phyloP scores from a whole-genome alignment of 371 early-diverging fungal species.

The Capniomyces stellatus region DNA sequence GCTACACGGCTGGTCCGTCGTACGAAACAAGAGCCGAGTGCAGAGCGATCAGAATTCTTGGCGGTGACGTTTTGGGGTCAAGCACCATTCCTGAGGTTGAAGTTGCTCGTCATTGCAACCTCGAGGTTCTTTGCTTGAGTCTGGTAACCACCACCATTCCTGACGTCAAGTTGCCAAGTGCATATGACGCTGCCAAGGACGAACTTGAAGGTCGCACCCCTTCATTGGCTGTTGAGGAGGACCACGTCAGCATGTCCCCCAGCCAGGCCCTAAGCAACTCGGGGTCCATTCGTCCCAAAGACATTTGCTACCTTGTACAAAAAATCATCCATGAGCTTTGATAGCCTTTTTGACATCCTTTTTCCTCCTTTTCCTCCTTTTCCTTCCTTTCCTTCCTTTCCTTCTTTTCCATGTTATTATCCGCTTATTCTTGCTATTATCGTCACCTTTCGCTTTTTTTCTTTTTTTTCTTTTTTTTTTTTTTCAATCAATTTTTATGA shows the following conservation, averaged over 20 bases:
- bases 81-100: constrained; percentile 87
- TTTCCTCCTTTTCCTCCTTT: not conserved
- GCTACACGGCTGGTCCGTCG: constrained; percentile 76
- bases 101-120: constrained; percentile 75
- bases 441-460: too few relatives aligned
- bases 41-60: constrained; percentile 43
- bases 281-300: not conserved
- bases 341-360: not conserved
- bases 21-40: constrained; percentile 85
- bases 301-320: not conserved
- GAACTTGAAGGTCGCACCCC: constrained; percentile 11
- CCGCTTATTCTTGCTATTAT: too few relatives aligned
- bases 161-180: constrained; percentile 38
- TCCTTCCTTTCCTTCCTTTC: too few relatives aligned
- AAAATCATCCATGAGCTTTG: not conserved
- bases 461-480: too few relatives aligned
- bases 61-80: constrained; percentile 86
- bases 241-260: not conserved
- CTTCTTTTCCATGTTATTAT: too few relatives aligned
- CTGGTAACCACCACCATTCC: constrained; percentile 72
- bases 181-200: constrained; percentile 33
- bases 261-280: not conserved
- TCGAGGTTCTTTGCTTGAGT: constrained; percentile 64
- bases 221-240: not conserved
- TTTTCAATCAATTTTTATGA: too few relatives aligned